Percentiles rank a stretch among this genome's conserved stretches.
Conservation (phyloP, 768 basidiomycete species). For the Phaeotremella fagi region DNA sequence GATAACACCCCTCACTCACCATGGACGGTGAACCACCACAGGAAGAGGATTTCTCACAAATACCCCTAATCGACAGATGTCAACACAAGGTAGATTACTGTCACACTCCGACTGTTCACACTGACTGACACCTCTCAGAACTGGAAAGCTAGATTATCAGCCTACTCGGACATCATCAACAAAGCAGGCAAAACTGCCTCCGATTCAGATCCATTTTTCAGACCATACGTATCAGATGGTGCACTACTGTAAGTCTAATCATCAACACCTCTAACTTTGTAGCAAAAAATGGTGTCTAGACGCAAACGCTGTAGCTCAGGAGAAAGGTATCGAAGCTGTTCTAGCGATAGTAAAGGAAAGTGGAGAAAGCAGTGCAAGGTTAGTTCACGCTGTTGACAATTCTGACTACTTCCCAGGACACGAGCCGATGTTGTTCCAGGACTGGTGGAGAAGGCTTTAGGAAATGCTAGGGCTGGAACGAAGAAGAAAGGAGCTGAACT, state of each 20-base stretch:
- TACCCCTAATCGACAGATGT: conserved; percentile 74
- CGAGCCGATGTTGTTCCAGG: conserved; percentile 78
- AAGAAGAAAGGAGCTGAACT: conserved; percentile 82
- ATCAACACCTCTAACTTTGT: not conserved
- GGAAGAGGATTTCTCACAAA: conserved; percentile 84
- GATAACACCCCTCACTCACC: no score
- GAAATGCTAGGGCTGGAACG: conserved; percentile 83
- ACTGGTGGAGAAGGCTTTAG: conserved; percentile 91
- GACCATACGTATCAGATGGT: conserved; percentile 72
- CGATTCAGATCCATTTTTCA: conserved; percentile 90
- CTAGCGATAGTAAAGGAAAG: conserved; percentile 82
- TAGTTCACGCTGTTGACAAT: not conserved
- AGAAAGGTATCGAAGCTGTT: conserved; percentile 90
- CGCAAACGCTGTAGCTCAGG: conserved; percentile 93
- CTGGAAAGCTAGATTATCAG: conserved; percentile 96
- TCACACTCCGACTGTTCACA: no score
- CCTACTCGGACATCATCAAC: conserved; percentile 80
- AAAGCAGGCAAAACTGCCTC: conserved; percentile 83
- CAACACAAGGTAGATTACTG: conserved; percentile 62
- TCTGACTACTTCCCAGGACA: conserved; percentile 50
- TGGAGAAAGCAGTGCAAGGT: conserved; percentile 73
- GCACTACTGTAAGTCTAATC: conserved; percentile 55
- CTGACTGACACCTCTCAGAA: conserved; percentile 53
- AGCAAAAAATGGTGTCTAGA: conserved; percentile 80
- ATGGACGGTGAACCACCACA: conserved; percentile 83